Base-by-base conservation (phyloP, 345 rosid species). In the Schrenkiella parvula region DNA sequence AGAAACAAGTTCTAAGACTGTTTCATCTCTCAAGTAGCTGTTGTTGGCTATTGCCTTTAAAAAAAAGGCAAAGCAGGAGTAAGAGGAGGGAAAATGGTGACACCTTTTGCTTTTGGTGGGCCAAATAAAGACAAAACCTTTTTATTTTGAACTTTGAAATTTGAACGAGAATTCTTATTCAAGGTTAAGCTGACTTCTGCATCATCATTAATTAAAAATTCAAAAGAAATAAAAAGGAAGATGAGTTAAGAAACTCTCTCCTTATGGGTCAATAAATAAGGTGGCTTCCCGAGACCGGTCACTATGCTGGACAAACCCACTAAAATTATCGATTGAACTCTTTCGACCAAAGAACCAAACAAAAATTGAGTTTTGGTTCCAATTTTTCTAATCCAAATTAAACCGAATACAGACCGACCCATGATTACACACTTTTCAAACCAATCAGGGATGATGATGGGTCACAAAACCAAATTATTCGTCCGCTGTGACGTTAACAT, bases 41-140 rank as follows among this genome's bases (percentile, higher is more conserved):
- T 61, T 39, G 29, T 61, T 39, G 29, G 46, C 5, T 8, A 41
- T 67, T 42, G 34, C 12, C 46, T 35, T 58, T 21, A 13, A 64
- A 37, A 37, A 74, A 35, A 74, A 35, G 68, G 34, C 43, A 67
- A 74, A 51, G 10, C 6, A 10, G 19, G 61, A 76, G 59, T 7
- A 31, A 44, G 67, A 62, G 31, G 51, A 34, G 68, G 19, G 59
- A 44, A 52, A 67, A 17, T 28, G 42, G 53, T 43, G 56, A 42
- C 37, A 14, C 64, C 67, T 73, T 72, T 77, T 59, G 80, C 75
- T 42, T 73, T 70, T 32, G 50, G 64, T 73, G 70, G 81, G 52
- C 51, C 68, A 31, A 51, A 71, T 54, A 11, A 64, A 56, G 66
- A 65, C 52, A 64, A 32, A 35, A 14, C 4, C 29, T 17, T 63